phyloP scores from a whole-genome alignment of 441 rosid species.

The Dalechampia spathulata region DNA sequence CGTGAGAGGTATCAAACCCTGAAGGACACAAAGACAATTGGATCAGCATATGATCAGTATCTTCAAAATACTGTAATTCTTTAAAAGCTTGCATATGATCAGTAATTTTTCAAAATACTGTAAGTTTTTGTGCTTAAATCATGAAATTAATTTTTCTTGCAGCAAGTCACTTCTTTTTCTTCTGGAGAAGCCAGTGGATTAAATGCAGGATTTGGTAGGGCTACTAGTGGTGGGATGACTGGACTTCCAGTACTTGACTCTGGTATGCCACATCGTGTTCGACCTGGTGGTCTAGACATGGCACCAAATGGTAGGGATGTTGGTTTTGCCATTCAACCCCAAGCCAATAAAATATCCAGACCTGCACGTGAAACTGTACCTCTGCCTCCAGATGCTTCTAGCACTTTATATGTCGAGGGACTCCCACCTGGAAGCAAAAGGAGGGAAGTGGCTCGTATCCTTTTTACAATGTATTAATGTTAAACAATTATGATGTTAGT shows the following conservation, averaged over 20 bases:
- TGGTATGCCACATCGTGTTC: conserved; percentile 36
- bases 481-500: background rate
- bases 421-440: conserved; percentile 62
- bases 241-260: conserved; percentile 37
- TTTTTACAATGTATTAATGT: conserved; percentile 13
- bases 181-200: conserved; percentile 47
- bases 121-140: conserved; percentile 27
- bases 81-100: conserved; percentile 52
- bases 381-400: conserved; percentile 69
- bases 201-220: conserved; percentile 32
- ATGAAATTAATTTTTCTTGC: conserved; percentile 24
- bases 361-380: conserved; percentile 37
- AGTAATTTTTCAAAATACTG: conserved; percentile 54
- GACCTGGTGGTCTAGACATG: conserved; percentile 30
- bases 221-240: conserved; percentile 25
- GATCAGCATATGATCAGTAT: conserved; percentile 71
- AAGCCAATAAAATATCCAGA: conserved; percentile 31
- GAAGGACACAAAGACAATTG: conserved; percentile 67
- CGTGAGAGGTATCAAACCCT: conserved; percentile 31
- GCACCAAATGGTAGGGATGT: conserved; percentile 40
- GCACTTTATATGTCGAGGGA: conserved; percentile 73
- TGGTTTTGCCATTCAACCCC: conserved; percentile 30
- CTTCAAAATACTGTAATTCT: conserved; percentile 46
- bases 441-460: conserved; percentile 94
- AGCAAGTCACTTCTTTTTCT: conserved; percentile 52